phyloP scores from a whole-genome alignment of 306 rosid species.

The Sphenostylis stenocarpa region DNA sequence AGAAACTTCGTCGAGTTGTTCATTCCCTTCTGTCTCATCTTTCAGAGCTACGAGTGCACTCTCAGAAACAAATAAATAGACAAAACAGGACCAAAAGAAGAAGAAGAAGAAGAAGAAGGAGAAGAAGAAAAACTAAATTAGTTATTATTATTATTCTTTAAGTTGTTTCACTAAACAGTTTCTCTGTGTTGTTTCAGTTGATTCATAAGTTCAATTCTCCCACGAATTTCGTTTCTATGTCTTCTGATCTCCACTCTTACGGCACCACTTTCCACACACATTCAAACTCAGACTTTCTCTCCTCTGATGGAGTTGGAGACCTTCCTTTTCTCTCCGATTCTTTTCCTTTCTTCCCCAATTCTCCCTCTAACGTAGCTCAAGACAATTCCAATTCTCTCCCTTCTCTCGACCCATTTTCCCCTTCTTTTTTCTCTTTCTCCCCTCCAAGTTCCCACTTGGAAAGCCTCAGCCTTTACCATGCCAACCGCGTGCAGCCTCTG shows the following conservation, averaged over 20 bases:
- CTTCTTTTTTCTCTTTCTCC: conserved; percentile 50
- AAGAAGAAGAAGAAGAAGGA: not conserved
- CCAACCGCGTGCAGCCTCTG: conserved; percentile 13
- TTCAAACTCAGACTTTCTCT: conserved; percentile 37
- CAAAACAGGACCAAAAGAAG: conserved; percentile 6
- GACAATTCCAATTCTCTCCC: conserved; percentile 29
- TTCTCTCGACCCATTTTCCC: conserved; percentile 43
- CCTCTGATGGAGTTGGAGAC: conserved; percentile 46
- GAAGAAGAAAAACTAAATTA: not conserved
- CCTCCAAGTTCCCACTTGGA: conserved; percentile 55
- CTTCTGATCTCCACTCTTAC: conserved; percentile 61
- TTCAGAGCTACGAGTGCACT: not conserved
- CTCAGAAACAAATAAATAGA: conserved; percentile 12
- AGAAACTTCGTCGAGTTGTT: conserved; percentile 35
- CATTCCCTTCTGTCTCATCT: conserved; percentile 1
- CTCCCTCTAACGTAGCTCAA: conserved; percentile 47
- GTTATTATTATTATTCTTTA: not conserved
- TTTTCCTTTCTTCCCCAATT: conserved; percentile 41
- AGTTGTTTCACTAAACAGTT: not conserved
- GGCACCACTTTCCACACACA: conserved; percentile 41
- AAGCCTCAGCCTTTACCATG: conserved; percentile 36
- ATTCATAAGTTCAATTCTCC: not conserved
- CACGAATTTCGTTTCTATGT: conserved; percentile 47
- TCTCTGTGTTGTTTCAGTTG: not conserved
- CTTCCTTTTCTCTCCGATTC: conserved; percentile 47